A percentile compares a stretch with the other conserved stretches of the same genome.
phyloP scores from a whole-genome alignment of 2,329 filamentous ascomycete species.

The Diaporthe sp. region DNA sequence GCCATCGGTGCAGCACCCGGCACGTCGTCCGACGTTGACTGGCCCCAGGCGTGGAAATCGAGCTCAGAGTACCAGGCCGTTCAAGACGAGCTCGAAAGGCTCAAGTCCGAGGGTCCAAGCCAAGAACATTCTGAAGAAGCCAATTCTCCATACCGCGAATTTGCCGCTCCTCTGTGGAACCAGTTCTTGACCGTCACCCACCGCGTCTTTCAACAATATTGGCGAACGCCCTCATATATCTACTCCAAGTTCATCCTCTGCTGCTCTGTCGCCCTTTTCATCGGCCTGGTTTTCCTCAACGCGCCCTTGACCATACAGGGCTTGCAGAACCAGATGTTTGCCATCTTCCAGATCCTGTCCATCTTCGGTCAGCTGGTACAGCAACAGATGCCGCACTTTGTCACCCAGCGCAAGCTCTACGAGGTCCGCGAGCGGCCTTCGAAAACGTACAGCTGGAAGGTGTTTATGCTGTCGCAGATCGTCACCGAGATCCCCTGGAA shows the following conservation, averaged over 20 bases:
- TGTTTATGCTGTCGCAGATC: conserved; percentile 86
- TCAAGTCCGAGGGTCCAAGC: conserved; percentile 50
- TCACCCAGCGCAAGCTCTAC: conserved; percentile 83
- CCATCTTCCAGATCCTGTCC: conserved; percentile 84
- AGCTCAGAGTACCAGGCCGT: conserved; percentile 44
- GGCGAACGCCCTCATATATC: conserved; percentile 90
- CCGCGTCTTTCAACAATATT: conserved; percentile 91
- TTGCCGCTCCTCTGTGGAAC: conserved; percentile 77
- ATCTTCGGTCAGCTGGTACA: conserved; percentile 84
- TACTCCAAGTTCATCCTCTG: conserved; percentile 83
- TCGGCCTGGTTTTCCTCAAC: conserved; percentile 83
- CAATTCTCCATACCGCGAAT: conserved; percentile 71
- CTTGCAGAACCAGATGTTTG: conserved; percentile 87
- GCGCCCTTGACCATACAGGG: conserved; percentile 79
- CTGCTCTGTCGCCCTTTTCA: conserved; percentile 74
- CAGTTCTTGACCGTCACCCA: conserved; percentile 76
- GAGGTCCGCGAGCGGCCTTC: conserved; percentile 87
- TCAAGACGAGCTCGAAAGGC: conserved; percentile 42
- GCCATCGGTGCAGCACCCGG: conserved; percentile 54
- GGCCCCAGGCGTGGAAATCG: conserved; percentile 46
- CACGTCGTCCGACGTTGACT: conserved; percentile 51
- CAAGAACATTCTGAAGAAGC: conserved; percentile 22
- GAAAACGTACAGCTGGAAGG: conserved; percentile 86
- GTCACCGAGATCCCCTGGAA: conserved; percentile 90
- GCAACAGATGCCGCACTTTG: conserved; percentile 88